A percentile compares a stretch with the other conserved stretches of the same genome.
These are phyloP conservation scores for Alternaria angustiovoidea DNA, from an alignment of 2,329 filamentous ascomycete genomes.

Conservation along the genomic window DNA sequence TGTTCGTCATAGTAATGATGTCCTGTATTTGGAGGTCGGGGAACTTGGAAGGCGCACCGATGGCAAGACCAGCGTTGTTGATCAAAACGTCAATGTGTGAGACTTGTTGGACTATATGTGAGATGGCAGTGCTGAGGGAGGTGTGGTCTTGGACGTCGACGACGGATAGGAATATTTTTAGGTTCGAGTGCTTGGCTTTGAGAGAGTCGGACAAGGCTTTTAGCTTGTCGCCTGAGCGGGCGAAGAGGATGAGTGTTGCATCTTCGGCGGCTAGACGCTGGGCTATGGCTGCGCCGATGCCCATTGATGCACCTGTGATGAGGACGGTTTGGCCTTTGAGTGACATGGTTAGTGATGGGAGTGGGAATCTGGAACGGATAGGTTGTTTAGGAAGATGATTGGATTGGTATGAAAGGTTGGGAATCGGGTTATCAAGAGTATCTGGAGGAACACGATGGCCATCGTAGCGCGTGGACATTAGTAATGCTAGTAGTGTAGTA, in stretches of 20 bases:
- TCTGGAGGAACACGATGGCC: neutral
- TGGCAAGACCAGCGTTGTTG: constrained; percentile 60
- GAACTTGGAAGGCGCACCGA: constrained; percentile 57
- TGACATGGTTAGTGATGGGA: constrained; percentile 28
- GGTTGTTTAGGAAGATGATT: neutral
- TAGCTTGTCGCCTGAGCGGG: constrained; percentile 49
- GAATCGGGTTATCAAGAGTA: neutral
- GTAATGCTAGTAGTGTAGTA: neutral
- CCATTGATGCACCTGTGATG: constrained; percentile 56
- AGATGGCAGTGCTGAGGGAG: constrained; percentile 37
- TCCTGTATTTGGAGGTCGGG: constrained; percentile 53
- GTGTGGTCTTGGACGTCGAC: constrained; percentile 48
- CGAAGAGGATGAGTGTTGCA: constrained; percentile 55
- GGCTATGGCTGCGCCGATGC: constrained; percentile 58
- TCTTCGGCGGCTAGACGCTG: constrained; percentile 49
- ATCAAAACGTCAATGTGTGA: constrained; percentile 56
- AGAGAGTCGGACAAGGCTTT: constrained; percentile 28
- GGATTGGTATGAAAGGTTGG: neutral
- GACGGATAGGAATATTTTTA: constrained; percentile 38
- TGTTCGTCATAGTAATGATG: constrained; percentile 57
- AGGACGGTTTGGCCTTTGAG: constrained; percentile 35
- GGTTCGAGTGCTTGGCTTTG: constrained; percentile 6
- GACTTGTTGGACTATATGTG: constrained; percentile 34
- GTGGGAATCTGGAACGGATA: neutral
- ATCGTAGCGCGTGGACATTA: neutral